A percentile compares a stretch with the other conserved stretches of the same genome.
Conservation (phyloP, 352 stramenopile genomes). For the Phytophthora litchii region DNA sequence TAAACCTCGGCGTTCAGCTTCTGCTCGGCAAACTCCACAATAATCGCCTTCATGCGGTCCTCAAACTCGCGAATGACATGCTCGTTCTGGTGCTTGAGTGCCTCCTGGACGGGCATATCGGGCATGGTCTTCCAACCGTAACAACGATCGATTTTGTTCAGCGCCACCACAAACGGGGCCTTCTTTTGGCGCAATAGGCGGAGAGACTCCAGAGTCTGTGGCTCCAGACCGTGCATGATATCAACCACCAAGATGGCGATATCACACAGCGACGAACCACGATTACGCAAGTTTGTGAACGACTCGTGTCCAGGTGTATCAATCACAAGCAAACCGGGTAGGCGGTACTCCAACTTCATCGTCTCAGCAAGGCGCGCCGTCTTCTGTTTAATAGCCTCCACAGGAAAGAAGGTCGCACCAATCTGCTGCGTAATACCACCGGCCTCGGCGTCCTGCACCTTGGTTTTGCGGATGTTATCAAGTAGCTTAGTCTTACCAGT, state of each 20-base stretch:
- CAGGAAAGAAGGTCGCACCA: constrained; percentile 95
- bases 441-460: constrained; percentile 94
- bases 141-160: constrained; percentile 99
- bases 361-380: constrained; percentile 77
- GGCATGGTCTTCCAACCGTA: constrained; percentile 98
- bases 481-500: constrained; percentile 99
- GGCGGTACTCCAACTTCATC: constrained; percentile 87
- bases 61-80: constrained; percentile 97
- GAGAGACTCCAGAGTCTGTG: constrained; percentile 99
- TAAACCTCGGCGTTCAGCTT: constrained; percentile 99
- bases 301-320: constrained; percentile 99
- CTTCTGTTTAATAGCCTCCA: constrained; percentile 92
- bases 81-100: constrained; percentile 89
- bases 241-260: constrained; percentile 99
- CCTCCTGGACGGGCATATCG: constrained; percentile 94
- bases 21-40: constrained; percentile 96
- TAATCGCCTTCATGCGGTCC: constrained; percentile 92
- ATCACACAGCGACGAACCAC: constrained; percentile 98
- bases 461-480: constrained; percentile 99
- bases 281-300: constrained; percentile 98
- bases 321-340: constrained; percentile 96
- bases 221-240: constrained; percentile 99
- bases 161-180: constrained; percentile 98
- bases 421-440: constrained; percentile 99
- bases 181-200: constrained; percentile 95